Evolutionary conservation across 2,329 filamentous ascomycete species (phyloP), one percentile per base, ranked within the genome.

Genomic region (Venturia nashicola): DNA sequence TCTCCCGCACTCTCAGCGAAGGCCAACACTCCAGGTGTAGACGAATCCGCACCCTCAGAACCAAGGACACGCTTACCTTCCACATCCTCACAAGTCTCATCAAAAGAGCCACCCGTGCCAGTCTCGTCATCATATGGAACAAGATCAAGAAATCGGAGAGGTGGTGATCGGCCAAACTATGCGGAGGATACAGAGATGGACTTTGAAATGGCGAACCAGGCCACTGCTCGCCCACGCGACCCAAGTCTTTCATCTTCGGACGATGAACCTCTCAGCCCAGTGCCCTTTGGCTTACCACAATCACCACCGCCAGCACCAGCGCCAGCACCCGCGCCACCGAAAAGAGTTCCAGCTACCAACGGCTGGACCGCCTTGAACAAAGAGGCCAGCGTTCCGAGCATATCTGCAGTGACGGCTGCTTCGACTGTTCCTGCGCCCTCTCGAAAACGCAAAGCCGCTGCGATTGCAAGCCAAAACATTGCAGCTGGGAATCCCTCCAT

Each of bases 171-270:
- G 69, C 86, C 88, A 68, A 99, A 99, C 76, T 99, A 99, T 76
- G 93, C 94, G 61, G 94, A 99, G 76, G 93, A 97, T 75, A 81
- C 92, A 69, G 93, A 97, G 71, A 86, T 90, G 76, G 94, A 97
- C 73, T 90, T 91, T 74, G 93, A 97, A 71, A 83, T 82, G 69
- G 71, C 73, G 78, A 81, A 71, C 74, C 78, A 84, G 66, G 70
- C 78, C 62, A 85, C 85, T 72, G 88, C 87, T 72, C 73, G 78
- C 44, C 71, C 70, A 16, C 42, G 32, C 27, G 61, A 62, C 65
- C 69, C n/a, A 68, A 62, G 23, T 68, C 67, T 51, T 71, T 62
- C 61, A 9, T 62, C 61, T 27, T 39, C 43, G 18, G 61, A 62
- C 6, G 59, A 46, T 20, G 42, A 48, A 27, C 43, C 61, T 23